Base-by-base conservation (phyloP, 1,139 yeast species). In the Kluyveromyces marxianus region DNA sequence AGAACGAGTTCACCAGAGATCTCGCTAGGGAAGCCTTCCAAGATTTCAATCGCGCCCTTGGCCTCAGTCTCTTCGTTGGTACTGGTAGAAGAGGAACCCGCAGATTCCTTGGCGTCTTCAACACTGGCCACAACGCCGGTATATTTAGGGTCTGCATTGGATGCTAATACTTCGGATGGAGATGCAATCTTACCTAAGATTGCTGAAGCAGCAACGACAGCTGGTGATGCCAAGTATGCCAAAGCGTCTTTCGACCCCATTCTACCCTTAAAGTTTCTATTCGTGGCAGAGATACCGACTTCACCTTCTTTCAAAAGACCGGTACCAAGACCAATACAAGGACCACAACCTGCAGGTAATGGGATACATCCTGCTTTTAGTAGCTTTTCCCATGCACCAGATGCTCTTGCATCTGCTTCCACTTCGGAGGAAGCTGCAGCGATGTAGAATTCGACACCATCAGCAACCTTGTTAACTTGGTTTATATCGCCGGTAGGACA, bases 271-370 rank as follows among this genome's bases (percentile, higher is more conserved):
- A 92, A 92, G 68, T 92, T 92, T 71, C 99, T 81, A 72, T 92
- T 92, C 6, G 98, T 94, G 48, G 98, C 98, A 55, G 96, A 87
- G 60, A 92, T 94, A 53, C 99, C 98, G 48, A 94, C 95, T 67
- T 92, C 97, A 39, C 98, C 98, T 41, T 88, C 92, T 67, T 92
- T 81, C 57, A 92, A 74, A 52, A 92, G 72, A 44, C 99, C 99
- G 35, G 94, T 76, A 50, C 99, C 99, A 48, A 92, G 75, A 39
- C 99, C 99, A 61, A 92, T 92, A 71, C 99, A 92, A 35, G 99
- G 99, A 42, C 99, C 99, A 70, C 99, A 92, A 26, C 99, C 99
- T 24, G 98, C 96, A 21, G 97, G 97, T 57, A 92, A 77, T 34
- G 97, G 90, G 58, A 72, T 86, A 48, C 97, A 96, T 44, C 99